Evolutionary conservation across 176 grass and related monocot species (phyloP).

Genomic region (Carex cristatella): DNA sequence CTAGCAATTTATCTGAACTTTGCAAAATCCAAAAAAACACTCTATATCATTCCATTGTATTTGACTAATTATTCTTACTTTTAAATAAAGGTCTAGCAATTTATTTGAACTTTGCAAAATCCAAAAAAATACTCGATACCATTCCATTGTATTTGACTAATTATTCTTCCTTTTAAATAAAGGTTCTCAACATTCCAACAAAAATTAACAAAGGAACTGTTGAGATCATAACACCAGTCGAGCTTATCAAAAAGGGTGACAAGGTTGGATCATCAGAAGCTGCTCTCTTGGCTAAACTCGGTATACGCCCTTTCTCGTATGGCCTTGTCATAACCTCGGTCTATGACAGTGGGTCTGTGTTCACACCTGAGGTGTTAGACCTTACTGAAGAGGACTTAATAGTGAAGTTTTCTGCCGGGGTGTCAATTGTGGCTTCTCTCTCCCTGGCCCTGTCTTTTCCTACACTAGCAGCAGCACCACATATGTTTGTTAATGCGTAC

Average conservation of each 20-base stretch:
- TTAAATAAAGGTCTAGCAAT: conserved; percentile 30
- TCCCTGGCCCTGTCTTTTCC: conserved; percentile 68
- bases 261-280: conserved; percentile 85
- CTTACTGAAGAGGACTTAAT: conserved; percentile 69
- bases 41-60: not conserved
- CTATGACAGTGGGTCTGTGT: conserved; percentile 66
- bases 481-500: conserved; percentile 87
- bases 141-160: not conserved
- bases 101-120: not conserved
- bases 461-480: conserved; percentile 61
- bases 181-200: conserved; percentile 86
- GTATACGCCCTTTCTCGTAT: conserved; percentile 77
- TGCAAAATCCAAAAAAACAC: not conserved
- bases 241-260: conserved; percentile 73
- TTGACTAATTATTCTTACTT: not conserved
- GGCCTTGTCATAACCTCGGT: conserved; percentile 53
- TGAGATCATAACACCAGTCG: conserved; percentile 77
- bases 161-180: conserved; percentile 1
- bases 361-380: conserved; percentile 80
- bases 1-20: not conserved
- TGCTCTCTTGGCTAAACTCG: conserved; percentile 68
- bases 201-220: conserved; percentile 97
- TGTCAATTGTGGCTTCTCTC: conserved; percentile 64
- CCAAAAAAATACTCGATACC: not conserved
- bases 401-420: conserved; percentile 49